Percentiles rank a stretch among this genome's conserved stretches.
Evolutionary conservation across 345 rosid species (phyloP).

Genomic region (Populus deltoides): DNA sequence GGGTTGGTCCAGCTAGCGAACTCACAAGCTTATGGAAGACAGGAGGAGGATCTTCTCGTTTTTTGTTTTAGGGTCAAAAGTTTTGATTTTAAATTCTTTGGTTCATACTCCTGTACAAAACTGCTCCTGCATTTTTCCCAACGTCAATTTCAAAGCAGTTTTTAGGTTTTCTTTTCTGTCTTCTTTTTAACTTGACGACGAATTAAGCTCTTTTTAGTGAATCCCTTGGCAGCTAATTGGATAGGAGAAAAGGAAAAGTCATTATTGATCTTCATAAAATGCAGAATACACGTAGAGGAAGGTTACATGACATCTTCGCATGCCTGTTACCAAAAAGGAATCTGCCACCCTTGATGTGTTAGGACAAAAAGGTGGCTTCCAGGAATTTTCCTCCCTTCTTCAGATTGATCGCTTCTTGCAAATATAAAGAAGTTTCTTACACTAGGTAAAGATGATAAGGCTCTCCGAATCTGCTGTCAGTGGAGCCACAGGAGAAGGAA

Average conservation of each 20-base stretch:
- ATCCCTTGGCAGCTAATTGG: neutral
- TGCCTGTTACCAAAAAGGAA: neutral
- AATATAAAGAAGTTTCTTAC: no score
- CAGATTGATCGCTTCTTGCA: neutral
- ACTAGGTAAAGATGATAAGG: no score
- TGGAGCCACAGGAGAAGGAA: no score
- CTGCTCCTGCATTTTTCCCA: conserved; percentile 1
- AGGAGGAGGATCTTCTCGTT: neutral
- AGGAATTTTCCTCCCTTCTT: neutral
- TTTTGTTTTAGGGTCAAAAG: neutral
- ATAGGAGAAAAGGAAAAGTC: neutral
- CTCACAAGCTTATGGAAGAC: neutral
- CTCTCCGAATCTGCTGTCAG: no score
- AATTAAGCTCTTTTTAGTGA: neutral
- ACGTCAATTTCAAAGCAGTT: neutral
- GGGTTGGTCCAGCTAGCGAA: neutral
- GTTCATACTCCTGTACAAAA: neutral
- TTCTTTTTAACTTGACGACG: neutral
- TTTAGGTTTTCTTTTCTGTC: neutral
- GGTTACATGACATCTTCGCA: neutral
- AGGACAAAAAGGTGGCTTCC: neutral
- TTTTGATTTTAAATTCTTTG: neutral
- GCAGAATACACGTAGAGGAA: neutral
- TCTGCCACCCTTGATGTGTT: neutral
- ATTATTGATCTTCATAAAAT: neutral